These are phyloP conservation scores for Penicillium lividum DNA, from an alignment of 495 filamentous ascomycete genomes.

Conservation along the genomic window DNA sequence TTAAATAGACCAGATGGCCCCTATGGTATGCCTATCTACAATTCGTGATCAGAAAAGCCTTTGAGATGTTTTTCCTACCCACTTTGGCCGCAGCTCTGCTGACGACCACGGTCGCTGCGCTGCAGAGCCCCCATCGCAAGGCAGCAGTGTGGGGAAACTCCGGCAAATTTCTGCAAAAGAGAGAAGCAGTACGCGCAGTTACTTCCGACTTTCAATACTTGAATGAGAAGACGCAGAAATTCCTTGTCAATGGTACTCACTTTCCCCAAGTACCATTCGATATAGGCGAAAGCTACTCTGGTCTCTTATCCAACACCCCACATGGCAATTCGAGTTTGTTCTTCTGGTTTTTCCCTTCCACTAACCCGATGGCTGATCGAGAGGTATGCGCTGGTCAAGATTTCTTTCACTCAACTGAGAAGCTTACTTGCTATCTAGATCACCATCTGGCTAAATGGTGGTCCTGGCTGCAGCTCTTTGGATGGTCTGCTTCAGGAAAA, in stretches of 20 bases:
- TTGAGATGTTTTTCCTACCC: slow-evolving; percentile 15
- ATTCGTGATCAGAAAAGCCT: background rate
- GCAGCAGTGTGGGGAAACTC: slow-evolving; percentile 7
- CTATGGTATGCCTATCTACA: background rate
- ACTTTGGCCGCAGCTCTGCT: slow-evolving; percentile 2
- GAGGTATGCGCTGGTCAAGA: slow-evolving; percentile 55
- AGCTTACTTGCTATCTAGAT: slow-evolving; percentile 40
- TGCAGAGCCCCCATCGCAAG: slow-evolving; percentile 24
- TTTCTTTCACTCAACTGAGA: background rate
- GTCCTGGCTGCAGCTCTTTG: slow-evolving; percentile 68
- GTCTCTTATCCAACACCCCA: slow-evolving; percentile 67
- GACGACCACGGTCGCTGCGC: slow-evolving; percentile 10
- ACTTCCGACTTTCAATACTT: slow-evolving; percentile 15
- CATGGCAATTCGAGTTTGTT: slow-evolving; percentile 57
- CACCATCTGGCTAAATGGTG: slow-evolving; percentile 70
- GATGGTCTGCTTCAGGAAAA: slow-evolving; percentile 74
- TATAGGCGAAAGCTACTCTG: slow-evolving; percentile 75
- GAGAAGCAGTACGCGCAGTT: background rate
- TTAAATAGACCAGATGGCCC: background rate
- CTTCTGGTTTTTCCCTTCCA: slow-evolving; percentile 77
- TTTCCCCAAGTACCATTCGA: slow-evolving; percentile 76
- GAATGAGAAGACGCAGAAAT: slow-evolving; percentile 42
- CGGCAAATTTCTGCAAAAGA: background rate
- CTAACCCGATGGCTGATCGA: slow-evolving; percentile 53
- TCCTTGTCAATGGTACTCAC: slow-evolving; percentile 62